phyloP scores from a whole-genome alignment of 164 flowering plant genomes.

The Warburgia ugandensis region DNA sequence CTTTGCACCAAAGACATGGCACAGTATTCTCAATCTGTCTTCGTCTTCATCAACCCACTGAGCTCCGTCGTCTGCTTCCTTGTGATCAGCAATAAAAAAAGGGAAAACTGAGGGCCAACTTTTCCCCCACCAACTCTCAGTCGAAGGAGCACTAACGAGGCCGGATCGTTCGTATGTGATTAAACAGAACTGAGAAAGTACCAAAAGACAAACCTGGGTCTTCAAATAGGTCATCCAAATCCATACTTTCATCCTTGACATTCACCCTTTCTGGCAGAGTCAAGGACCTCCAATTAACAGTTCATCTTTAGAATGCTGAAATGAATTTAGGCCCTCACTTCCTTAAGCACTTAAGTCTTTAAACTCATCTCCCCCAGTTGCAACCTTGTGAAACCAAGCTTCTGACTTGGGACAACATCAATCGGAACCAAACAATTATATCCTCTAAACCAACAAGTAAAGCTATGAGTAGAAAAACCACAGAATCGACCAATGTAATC shows the following conservation, averaged over 20 bases:
- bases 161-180: constrained; percentile 45
- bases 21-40: constrained; percentile 37
- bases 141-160: constrained; percentile 37
- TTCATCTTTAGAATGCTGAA: too few species aligned
- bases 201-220: constrained; percentile 61
- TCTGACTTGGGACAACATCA: too few species aligned
- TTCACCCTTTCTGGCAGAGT: constrained; percentile 13
- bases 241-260: constrained; percentile 27
- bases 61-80: constrained; percentile 50
- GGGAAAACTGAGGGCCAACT: constrained; percentile 13
- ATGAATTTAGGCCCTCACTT: too few species aligned
- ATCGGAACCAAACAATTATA: too few species aligned
- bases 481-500: too few species aligned
- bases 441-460: too few species aligned
- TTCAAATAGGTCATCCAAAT: constrained; percentile 40
- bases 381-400: too few species aligned
- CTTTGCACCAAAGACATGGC: constrained; percentile 31
- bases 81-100: constrained; percentile 48
- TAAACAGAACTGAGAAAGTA: constrained; percentile 48
- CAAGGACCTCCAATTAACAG: constrained; percentile 45
- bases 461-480: too few species aligned
- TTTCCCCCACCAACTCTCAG: constrained; percentile 36
- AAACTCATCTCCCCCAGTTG: too few species aligned
- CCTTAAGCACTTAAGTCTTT: too few species aligned
- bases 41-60: constrained; percentile 42